Conservation (phyloP, 2,329 filamentous ascomycete genomes). For the Metarhizium rileyi region DNA sequence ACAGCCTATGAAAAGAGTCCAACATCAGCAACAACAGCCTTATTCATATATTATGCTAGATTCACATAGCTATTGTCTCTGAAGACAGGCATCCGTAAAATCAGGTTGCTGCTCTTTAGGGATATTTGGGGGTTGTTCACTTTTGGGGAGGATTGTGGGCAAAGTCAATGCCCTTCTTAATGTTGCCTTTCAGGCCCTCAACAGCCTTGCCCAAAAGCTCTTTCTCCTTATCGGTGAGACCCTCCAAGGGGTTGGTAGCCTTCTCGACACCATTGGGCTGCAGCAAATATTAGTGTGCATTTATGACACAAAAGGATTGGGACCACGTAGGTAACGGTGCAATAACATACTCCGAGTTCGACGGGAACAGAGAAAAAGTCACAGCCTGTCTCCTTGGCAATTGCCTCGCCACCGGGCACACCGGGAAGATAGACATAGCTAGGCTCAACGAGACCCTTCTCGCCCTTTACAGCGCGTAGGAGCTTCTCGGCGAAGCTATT, state of each 20-base stretch:
- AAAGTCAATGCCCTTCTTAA: slow-evolving; percentile 87
- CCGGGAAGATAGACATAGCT: slow-evolving; percentile 93
- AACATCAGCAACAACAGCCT: slow-evolving; percentile 26
- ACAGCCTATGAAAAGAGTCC: slow-evolving; percentile 27
- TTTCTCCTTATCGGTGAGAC: slow-evolving; percentile 81
- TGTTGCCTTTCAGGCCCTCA: slow-evolving; percentile 81
- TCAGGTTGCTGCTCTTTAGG: slow-evolving; percentile 18
- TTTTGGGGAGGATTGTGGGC: slow-evolving; percentile 80
- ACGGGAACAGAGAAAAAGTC: slow-evolving; percentile 97
- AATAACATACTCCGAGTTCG: slow-evolving; percentile 75
- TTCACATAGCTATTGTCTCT: slow-evolving; percentile 22
- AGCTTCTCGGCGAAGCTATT: slow-evolving; percentile 85
- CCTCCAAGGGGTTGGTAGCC: slow-evolving; percentile 67
- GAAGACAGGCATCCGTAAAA: slow-evolving; percentile 17
- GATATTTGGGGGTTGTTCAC: slow-evolving; percentile 42
- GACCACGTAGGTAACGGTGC: not conserved
- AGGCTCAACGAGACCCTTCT: slow-evolving; percentile 88
- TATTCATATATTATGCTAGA: slow-evolving; percentile 26
- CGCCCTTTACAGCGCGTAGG: slow-evolving; percentile 76
- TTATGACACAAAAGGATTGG: not conserved
- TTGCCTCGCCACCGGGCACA: slow-evolving; percentile 75
- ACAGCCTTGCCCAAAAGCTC: slow-evolving; percentile 67
- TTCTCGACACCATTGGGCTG: slow-evolving; percentile 80
- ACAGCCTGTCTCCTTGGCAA: slow-evolving; percentile 71
- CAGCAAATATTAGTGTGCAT: slow-evolving; percentile 19